These are phyloP conservation scores for Botrytis cinerea DNA, from an alignment of 2,329 filamentous ascomycete genomes.

Conservation along the genomic window DNA sequence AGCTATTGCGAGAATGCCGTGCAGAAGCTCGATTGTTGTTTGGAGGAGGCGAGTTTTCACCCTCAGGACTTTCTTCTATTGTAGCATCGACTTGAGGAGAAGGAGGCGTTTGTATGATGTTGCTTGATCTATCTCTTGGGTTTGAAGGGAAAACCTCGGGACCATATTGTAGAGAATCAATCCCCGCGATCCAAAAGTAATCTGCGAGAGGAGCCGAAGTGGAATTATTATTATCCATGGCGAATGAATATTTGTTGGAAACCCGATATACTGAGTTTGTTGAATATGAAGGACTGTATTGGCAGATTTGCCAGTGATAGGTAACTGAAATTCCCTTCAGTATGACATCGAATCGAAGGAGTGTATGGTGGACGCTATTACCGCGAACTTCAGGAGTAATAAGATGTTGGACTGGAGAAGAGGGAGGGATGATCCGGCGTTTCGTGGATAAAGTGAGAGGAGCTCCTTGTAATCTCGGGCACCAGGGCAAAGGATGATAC, in stretches of 20 bases:
- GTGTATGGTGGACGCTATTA: slow-evolving; percentile 18
- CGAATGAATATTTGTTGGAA: slow-evolving; percentile 9
- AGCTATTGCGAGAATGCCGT: slow-evolving; percentile 63
- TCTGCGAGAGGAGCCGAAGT: slow-evolving; percentile 68
- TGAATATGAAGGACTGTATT: not conserved
- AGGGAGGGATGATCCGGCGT: slow-evolving; percentile 5
- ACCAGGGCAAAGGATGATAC: not conserved
- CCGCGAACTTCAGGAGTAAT: slow-evolving; percentile 18
- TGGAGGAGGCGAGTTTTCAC: slow-evolving; percentile 46
- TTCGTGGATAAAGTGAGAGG: slow-evolving; percentile 6
- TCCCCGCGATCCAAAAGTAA: slow-evolving; percentile 75
- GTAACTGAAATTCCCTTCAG: slow-evolving; percentile 21
- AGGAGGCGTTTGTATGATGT: slow-evolving; percentile 34
- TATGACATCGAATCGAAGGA: slow-evolving; percentile 22
- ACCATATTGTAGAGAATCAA: slow-evolving; percentile 67
- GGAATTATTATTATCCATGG: slow-evolving; percentile 50
- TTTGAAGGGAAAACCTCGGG: slow-evolving; percentile 50
- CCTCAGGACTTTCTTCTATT: slow-evolving; percentile 58
- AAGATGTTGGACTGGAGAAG: slow-evolving; percentile 4
- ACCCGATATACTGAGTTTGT: not conserved
- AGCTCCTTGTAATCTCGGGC: not conserved
- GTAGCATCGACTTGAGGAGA: slow-evolving; percentile 53
- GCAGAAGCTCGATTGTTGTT: slow-evolving; percentile 43
- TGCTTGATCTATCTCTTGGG: slow-evolving; percentile 25
- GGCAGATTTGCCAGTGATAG: slow-evolving; percentile 20